These are phyloP conservation scores for Termitomyces sp. DNA, from an alignment of 768 basidiomycete genomes.

Conservation along the genomic window DNA sequence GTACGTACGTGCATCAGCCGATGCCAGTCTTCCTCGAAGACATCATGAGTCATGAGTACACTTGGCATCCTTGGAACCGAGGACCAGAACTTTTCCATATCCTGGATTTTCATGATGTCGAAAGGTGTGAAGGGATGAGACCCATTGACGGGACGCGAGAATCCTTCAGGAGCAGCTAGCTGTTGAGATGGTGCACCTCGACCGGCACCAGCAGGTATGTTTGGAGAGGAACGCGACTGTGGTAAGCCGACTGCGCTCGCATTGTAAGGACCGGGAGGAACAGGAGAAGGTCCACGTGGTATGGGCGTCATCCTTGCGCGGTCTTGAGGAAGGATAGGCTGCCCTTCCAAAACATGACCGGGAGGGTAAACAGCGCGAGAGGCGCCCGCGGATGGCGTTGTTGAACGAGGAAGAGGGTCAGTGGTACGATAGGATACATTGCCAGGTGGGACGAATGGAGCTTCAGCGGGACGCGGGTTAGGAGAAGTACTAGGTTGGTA, in stretches of 20 bases:
- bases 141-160: slow-evolving; percentile 66
- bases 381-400: slow-evolving; percentile 33
- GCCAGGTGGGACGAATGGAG: slow-evolving; percentile 25
- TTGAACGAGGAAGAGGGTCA: slow-evolving; percentile 18
- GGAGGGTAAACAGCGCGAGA: slow-evolving; percentile 42
- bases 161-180: slow-evolving; percentile 63
- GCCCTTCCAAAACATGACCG: slow-evolving; percentile 54
- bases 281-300: slow-evolving; percentile 28
- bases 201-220: slow-evolving; percentile 22
- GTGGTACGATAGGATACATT: slow-evolving; percentile 2
- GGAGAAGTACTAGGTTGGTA: slow-evolving; percentile 26
- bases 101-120: slow-evolving; percentile 62
- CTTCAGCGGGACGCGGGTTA: slow-evolving; percentile 41
- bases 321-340: slow-evolving; percentile 28
- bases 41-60: slow-evolving; percentile 70
- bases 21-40: slow-evolving; percentile 75
- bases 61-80: slow-evolving; percentile 67
- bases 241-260: slow-evolving; percentile 13
- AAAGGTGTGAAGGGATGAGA: slow-evolving; percentile 66
- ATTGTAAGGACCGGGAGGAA: slow-evolving; percentile 15
- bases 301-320: slow-evolving; percentile 49
- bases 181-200: slow-evolving; percentile 29
- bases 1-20: slow-evolving; percentile 66
- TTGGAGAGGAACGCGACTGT: slow-evolving; percentile 26
- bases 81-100: slow-evolving; percentile 72